Base-by-base conservation (phyloP, 2,329 filamentous ascomycete genomes). In the Trichoderma sp. region DNA sequence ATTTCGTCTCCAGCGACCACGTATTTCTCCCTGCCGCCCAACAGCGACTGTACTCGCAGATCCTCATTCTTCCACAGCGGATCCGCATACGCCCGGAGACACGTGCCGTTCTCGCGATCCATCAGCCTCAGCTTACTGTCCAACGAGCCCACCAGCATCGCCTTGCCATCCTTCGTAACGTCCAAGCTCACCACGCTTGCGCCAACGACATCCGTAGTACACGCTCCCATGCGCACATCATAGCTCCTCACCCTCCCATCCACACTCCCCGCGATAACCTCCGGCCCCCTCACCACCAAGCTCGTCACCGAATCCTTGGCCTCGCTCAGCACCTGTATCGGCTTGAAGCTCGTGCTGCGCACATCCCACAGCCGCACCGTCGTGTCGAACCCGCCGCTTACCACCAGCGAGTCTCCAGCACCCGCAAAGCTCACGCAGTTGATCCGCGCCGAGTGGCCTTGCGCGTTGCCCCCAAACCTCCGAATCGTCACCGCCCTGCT, bases 191-290 rank as follows among this genome's bases (percentile, higher is more conserved):
- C 97, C n/a, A 97, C 92, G 73, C 85, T 85, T 2, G 84, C 86
- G 68, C 89, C 88, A 66, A 96, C 83, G 1, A 93, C 89, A 82
- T 97, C 94, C 1, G 88, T 89, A 5, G 89, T 88, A 63, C 90
- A 86, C 67, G 84, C 85, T 0, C 95, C 95, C 86, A 89, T 92
- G 70, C 94, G 87, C 53, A 97, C 82, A 82, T 98, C 95, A 82
- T 98, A 98, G 73, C 86, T 86, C 69, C 95, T 85, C 1, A 97
- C 89, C 72, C 92, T 86, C 3, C 95, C 95, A 82, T 98, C 95
- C 71, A 97, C 93, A 79, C 93, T 95, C 0, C 92, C 94, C 1
- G 88, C 87, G 2, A 94, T 81, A 64, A 98, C 88, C 81, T 90
- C 87, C 8, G 83, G 78, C 1, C 83, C 86, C 21, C 83, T 78